Base-by-base conservation (phyloP, 345 rosid genomes). In the Bruguiera parviflora region DNA sequence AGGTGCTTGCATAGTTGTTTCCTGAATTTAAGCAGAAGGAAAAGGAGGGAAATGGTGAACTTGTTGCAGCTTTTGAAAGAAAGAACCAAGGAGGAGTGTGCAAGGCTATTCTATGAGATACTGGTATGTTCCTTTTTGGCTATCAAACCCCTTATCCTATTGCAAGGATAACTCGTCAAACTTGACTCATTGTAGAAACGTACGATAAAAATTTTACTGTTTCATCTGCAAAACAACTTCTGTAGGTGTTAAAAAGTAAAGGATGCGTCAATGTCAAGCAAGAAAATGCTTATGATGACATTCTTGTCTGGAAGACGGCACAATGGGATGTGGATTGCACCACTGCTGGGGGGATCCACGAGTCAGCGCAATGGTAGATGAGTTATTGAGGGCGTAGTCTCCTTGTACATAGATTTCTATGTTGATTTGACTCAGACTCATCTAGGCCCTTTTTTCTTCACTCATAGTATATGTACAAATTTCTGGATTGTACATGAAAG, bases 81-180 rank as follows among this genome's bases (percentile, higher is more conserved):
- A 71, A 88, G 78, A 82, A 87, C 86, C 53, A 75, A 70, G 76
- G 84, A 82, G 75, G 84, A 80, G 75, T 82, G 83, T 65, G 93
- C 89, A 51, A 81, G 84, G 77, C 73, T 95, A 77, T 95, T 95
- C 81, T 91, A 88, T 63, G 97, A 95, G 79, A 87, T 88, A 78
- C 75, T 95, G 90, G 99, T 95, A 85, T 27, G 77, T 68, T 66
- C 18, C 5, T 11, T n/a, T 20, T 19, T 31, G 4, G 24, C 20
- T 64, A 27, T 49, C 27, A 51, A 27, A 16, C 52, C 16, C 22
- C 9, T 3, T 22, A 22, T 55, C 24, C 10, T 24, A 5, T 46
- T 32, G 22, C 13, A 5, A 25, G 37, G 3, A 55, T 37, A 20
- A 68, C 63, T 58, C 3, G 24, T 35, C 43, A 10, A 31, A 65